phyloP scores from a whole-genome alignment of 108 stramenopile genomes.

The Skeletonema menzelii region DNA sequence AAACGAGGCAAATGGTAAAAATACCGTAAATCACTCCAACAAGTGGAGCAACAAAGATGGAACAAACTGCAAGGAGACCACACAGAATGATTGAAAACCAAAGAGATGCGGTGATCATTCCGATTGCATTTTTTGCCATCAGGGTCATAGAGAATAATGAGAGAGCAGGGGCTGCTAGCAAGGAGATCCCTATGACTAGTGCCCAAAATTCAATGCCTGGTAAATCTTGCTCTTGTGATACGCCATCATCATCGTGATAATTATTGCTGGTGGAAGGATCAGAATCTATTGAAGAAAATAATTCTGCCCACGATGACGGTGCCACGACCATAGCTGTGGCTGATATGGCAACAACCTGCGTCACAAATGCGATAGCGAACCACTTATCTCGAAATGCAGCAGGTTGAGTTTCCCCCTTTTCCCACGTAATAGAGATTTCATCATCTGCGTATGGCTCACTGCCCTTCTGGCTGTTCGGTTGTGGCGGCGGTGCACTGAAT shows the following conservation, averaged over 20 bases:
- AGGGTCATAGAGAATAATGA: not conserved
- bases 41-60: not conserved
- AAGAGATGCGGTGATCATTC: constrained; percentile 24
- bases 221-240: not conserved
- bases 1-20: constrained; percentile 17
- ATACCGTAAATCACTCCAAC: constrained; percentile 20
- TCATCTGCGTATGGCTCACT: constrained; percentile 4
- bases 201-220: not conserved
- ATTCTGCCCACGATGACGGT: not conserved
- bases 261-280: not conserved
- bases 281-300: not conserved
- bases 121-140: constrained; percentile 20
- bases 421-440: constrained; percentile 26
- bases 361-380: constrained; percentile 56
- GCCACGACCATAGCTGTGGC: constrained; percentile 7
- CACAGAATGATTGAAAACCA: constrained; percentile 17
- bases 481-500: not conserved
- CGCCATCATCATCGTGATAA: not conserved
- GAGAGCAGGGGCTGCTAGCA: not conserved
- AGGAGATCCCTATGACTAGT: not conserved
- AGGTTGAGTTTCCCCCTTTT: constrained; percentile 40
- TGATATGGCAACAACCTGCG: constrained; percentile 31
- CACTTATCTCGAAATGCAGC: constrained; percentile 49
- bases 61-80: constrained; percentile 1
- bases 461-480: not conserved